A percentile compares a stretch with the other conserved stretches of the same genome.
Conservation (phyloP, 495 filamentous ascomycete genomes). For the Trichoderma gamsii region DNA sequence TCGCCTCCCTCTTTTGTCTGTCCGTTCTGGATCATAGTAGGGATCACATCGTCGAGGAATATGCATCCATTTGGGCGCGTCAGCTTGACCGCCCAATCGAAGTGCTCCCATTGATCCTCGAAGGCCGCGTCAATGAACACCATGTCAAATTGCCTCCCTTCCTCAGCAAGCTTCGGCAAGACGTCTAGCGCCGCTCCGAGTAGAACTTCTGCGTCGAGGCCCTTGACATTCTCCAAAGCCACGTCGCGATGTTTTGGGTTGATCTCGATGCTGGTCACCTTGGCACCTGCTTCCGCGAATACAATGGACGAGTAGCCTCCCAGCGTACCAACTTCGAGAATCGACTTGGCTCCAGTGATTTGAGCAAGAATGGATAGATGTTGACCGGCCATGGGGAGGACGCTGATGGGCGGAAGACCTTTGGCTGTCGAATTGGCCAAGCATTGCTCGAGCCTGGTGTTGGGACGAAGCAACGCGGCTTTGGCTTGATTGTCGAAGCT, state of each 20-base stretch:
- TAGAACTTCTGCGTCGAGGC: conserved; percentile 38
- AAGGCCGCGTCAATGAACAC: conserved; percentile 49
- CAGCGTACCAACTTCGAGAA: conserved; percentile 49
- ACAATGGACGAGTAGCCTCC: conserved; percentile 50
- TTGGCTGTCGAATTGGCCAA: conserved; percentile 19
- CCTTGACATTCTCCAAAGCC: conserved; percentile 38
- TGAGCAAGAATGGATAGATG: conserved; percentile 35
- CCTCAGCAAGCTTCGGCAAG: conserved; percentile 33
- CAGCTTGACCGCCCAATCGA: conserved; percentile 39
- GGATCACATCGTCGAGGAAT: conserved; percentile 47
- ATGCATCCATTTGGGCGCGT: conserved; percentile 32
- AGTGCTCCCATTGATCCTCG: conserved; percentile 44
- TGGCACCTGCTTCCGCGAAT: conserved; percentile 36
- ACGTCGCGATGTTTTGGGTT: conserved; percentile 34
- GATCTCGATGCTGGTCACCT: conserved; percentile 44
- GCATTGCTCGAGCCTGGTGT: conserved; percentile 20
- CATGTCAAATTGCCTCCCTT: conserved; percentile 42
- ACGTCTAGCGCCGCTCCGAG: conserved; percentile 42
- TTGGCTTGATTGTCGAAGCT: not conserved
- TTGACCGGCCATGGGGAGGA: conserved; percentile 33
- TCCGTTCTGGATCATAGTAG: conserved; percentile 23
- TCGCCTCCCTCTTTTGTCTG: conserved; percentile 18
- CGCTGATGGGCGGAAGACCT: conserved; percentile 27
- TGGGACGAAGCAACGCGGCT: conserved; percentile 16
- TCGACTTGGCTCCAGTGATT: conserved; percentile 30